Conservation (phyloP, 306 rosid species). For the Cucurbita ficifolia region DNA sequence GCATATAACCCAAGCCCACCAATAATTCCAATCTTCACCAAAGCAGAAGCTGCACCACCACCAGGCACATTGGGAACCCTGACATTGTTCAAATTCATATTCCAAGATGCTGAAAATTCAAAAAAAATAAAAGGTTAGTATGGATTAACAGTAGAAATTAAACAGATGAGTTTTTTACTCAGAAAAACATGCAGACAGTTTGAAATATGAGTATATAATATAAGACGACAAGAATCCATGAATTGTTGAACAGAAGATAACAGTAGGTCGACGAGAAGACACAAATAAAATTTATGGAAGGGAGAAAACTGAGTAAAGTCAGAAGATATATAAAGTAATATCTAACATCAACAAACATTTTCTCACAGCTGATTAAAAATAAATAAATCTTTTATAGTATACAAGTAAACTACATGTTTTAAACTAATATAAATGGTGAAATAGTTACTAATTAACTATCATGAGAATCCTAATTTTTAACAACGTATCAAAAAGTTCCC, state of each 20-base stretch:
- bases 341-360: neutral
- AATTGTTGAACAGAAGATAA: neutral
- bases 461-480: neutral
- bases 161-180: neutral
- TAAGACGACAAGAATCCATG: neutral
- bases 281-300: neutral
- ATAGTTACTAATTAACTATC: neutral
- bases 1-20: slow-evolving; percentile 55
- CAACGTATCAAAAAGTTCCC: neutral
- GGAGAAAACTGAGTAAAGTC: neutral
- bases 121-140: neutral
- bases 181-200: neutral
- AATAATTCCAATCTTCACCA: slow-evolving; percentile 36
- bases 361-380: neutral
- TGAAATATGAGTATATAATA: neutral
- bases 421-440: neutral
- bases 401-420: neutral
- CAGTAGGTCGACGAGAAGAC: neutral
- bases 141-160: neutral
- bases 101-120: neutral
- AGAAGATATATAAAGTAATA: neutral
- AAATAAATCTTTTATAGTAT: neutral
- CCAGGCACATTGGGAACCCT: slow-evolving; percentile 37
- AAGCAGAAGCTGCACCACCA: slow-evolving; percentile 41
- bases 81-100: slow-evolving; percentile 28